Evolutionary conservation across 306 rosid genomes (phyloP).

Genomic region (Calophaca sinica): DNA sequence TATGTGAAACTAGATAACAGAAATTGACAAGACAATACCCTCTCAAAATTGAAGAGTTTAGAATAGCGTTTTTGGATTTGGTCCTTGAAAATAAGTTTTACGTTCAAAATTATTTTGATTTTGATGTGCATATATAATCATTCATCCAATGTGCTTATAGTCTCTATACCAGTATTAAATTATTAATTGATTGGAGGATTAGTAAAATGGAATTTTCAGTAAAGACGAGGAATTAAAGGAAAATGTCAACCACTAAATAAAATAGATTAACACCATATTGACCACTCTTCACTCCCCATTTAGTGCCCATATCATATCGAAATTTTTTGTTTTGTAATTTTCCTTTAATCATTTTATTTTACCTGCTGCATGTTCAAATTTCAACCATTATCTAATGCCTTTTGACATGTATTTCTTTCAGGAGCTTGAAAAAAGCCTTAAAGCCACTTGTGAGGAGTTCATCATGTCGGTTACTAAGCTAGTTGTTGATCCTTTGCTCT

Average conservation of each 20-base stretch:
- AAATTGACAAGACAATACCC: conserved; percentile 4
- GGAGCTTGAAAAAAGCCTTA: conserved; percentile 96
- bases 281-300: neutral
- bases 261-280: conserved; percentile 4
- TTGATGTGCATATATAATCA: neutral
- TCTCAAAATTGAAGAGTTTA: conserved; percentile 17
- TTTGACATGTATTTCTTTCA: conserved; percentile 52
- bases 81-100: conserved; percentile 29
- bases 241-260: conserved; percentile 12
- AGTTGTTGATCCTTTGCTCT: conserved; percentile 98
- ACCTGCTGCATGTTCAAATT: conserved; percentile 21
- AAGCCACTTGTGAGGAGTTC: conserved; percentile 96
- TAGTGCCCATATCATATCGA: neutral
- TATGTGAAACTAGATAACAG: conserved; percentile 23
- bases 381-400: conserved; percentile 26
- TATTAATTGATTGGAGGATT: conserved; percentile 19
- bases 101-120: conserved; percentile 29
- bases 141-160: conserved; percentile 13
- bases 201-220: conserved; percentile 25
- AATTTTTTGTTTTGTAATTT: neutral
- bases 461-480: conserved; percentile 96
- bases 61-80: conserved; percentile 21
- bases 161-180: conserved; percentile 5
- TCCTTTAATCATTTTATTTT: conserved; percentile 16
- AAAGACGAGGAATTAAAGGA: conserved; percentile 5